Conservation (phyloP, 768 basidiomycete species). For the Hygrocybe coccinea region DNA sequence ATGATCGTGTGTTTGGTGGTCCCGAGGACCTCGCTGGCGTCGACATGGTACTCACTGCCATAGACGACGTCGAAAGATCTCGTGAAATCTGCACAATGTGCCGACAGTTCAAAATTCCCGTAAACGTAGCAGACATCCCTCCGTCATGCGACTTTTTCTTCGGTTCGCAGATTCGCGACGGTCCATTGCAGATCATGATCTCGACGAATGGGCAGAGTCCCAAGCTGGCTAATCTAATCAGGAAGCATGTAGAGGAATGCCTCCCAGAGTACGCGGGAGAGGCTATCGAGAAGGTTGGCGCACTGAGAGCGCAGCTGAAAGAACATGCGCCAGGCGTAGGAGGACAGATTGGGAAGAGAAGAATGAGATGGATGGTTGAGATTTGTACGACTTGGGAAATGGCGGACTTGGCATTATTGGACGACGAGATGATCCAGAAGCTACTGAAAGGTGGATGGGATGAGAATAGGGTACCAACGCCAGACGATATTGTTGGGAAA, state of each 20-base stretch:
- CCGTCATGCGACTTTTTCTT: conserved; percentile 98
- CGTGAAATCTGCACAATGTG: conserved; percentile 68
- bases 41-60: conserved; percentile 90
- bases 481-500: conserved; percentile 38
- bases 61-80: conserved; percentile 74
- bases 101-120: conserved; percentile 65
- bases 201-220: conserved; percentile 94
- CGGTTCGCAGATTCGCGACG: conserved; percentile 85
- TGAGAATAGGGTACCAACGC: conserved; percentile 44
- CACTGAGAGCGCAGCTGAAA: conserved; percentile 65
- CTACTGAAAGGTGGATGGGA: conserved; percentile 89
- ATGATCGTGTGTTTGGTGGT: conserved; percentile 62
- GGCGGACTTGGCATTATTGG: conserved; percentile 69
- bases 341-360: conserved; percentile 63
- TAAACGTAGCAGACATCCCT: conserved; percentile 96
- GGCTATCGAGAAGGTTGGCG: conserved; percentile 77
- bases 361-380: conserved; percentile 91
- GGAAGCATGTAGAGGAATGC: conserved; percentile 57
- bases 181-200: conserved; percentile 92
- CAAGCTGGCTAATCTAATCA: conserved; percentile 81
- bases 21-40: conserved; percentile 61
- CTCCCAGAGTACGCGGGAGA: conserved; percentile 69
- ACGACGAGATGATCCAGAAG: conserved; percentile 56
- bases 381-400: conserved; percentile 84
- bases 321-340: conserved; percentile 80